Evolutionary conservation across 768 basidiomycete species (phyloP).

Genomic region (Phylloporus sp.): DNA sequence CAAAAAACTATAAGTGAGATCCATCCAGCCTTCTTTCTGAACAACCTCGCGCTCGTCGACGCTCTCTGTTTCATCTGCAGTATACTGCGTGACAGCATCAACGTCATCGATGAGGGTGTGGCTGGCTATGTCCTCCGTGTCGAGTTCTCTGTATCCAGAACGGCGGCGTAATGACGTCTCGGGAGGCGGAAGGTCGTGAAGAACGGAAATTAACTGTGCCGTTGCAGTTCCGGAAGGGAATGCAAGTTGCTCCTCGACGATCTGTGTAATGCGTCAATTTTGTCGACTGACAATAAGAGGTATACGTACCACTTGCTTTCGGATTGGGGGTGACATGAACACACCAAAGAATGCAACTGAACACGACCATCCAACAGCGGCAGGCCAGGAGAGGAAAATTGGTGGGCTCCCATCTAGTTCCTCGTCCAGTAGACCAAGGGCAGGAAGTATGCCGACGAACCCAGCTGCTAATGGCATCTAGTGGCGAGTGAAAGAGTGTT

Average conservation of each 20-base stretch:
- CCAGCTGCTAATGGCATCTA: conserved; percentile 82
- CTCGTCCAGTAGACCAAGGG: conserved; percentile 71
- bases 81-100: conserved; percentile 16
- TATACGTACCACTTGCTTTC: conserved; percentile 81
- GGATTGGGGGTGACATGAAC: conserved; percentile 91
- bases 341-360: conserved; percentile 97
- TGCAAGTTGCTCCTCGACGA: conserved; percentile 88
- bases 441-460: conserved; percentile 92
- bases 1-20: conserved; percentile 72
- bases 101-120: conserved; percentile 3
- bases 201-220: conserved; percentile 87
- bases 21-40: conserved; percentile 68
- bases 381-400: conserved; percentile 66
- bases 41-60: conserved; percentile 43
- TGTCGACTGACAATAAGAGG: background rate
- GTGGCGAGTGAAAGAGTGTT: background rate
- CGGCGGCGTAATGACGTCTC: conserved; percentile 52
- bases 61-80: conserved; percentile 23
- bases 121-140: conserved; percentile 31
- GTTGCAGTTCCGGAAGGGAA: conserved; percentile 97
- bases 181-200: conserved; percentile 73
- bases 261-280: conserved; percentile 39
- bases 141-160: conserved; percentile 46
- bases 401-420: conserved; percentile 73
- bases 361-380: conserved; percentile 80